Percentiles rank a stretch among this genome's conserved stretches.
Evolutionary conservation across 306 rosid species (phyloP).

Genomic region (Canavalia ensiformis): DNA sequence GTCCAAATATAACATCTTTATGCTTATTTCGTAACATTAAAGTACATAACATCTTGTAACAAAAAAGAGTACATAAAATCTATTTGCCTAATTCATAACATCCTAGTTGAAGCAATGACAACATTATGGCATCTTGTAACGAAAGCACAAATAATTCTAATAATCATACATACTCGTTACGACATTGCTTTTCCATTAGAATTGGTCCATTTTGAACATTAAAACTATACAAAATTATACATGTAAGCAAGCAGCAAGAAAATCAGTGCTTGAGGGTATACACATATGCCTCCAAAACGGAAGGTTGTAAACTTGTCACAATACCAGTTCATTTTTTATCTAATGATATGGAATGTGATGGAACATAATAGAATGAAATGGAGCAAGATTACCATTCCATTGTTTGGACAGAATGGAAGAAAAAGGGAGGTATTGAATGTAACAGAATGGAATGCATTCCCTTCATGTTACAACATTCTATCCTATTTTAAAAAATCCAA

Average conservation of each 20-base stretch:
- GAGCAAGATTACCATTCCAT: background rate
- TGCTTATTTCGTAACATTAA: background rate
- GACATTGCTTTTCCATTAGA: slow-evolving; percentile 41
- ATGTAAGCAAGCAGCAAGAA: slow-evolving; percentile 54
- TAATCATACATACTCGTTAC: slow-evolving; percentile 21
- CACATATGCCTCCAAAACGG: slow-evolving; percentile 38
- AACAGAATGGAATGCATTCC: background rate
- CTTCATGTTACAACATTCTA: background rate
- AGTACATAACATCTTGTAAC: background rate
- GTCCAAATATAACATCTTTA: background rate
- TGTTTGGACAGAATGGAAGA: background rate
- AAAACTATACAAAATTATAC: slow-evolving; percentile 62
- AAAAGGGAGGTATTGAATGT: background rate
- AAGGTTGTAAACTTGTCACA: slow-evolving; percentile 19
- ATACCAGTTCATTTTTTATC: slow-evolving; percentile 1
- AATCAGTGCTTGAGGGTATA: slow-evolving; percentile 46
- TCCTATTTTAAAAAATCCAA: background rate
- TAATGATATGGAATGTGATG: background rate
- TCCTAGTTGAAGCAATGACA: slow-evolving; percentile 1
- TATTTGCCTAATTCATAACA: slow-evolving; percentile 16
- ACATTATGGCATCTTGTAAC: background rate
- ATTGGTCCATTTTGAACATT: slow-evolving; percentile 40
- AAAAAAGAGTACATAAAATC: background rate
- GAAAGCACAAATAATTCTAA: background rate
- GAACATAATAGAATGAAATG: slow-evolving; percentile 22